A percentile compares a stretch with the other conserved stretches of the same genome.
Conservation (phyloP, 345 rosid genomes). For the Corchorus olitorius region DNA sequence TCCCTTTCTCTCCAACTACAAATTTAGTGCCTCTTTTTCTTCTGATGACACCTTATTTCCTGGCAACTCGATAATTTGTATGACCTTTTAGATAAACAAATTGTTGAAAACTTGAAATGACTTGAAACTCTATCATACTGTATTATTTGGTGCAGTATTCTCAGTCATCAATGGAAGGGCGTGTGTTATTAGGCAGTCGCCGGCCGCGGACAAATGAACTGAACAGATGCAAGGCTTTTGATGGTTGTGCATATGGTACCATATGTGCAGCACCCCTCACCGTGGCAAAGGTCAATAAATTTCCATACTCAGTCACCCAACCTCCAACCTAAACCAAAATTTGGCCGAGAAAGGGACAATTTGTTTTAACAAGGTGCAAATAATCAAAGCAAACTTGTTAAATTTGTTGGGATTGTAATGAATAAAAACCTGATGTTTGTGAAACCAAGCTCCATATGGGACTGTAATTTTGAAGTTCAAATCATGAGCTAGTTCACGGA, state of each 20-base stretch:
- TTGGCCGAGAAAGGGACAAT: not conserved
- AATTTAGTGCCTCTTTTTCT: not conserved
- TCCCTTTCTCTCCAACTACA: not conserved
- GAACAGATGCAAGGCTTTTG: conserved; percentile 83
- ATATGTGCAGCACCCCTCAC: conserved; percentile 94
- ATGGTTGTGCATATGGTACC: conserved; percentile 93
- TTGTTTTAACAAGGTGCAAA: not conserved
- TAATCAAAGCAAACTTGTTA: not conserved
- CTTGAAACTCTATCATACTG: not conserved
- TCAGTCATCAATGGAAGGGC: conserved; percentile 37
- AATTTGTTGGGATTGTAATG: not conserved
- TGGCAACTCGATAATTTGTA: not conserved
- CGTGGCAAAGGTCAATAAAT: conserved; percentile 70
- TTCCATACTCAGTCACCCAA: conserved; percentile 82
- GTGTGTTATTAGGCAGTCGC: conserved; percentile 64
- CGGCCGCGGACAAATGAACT: conserved; percentile 63
- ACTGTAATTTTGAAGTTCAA: conserved; percentile 61
- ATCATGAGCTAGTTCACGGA: conserved; percentile 75
- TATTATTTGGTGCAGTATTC: not conserved
- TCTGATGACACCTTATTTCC: not conserved
- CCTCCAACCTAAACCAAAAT: conserved; percentile 65
- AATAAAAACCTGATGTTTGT: conserved; percentile 77
- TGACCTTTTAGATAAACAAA: not conserved
- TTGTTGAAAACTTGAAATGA: conserved; percentile 9
- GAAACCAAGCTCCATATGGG: conserved; percentile 87